Evolutionary conservation across 139 green algal genomes (phyloP).

Genomic region (Chlorella vulgaris): DNA sequence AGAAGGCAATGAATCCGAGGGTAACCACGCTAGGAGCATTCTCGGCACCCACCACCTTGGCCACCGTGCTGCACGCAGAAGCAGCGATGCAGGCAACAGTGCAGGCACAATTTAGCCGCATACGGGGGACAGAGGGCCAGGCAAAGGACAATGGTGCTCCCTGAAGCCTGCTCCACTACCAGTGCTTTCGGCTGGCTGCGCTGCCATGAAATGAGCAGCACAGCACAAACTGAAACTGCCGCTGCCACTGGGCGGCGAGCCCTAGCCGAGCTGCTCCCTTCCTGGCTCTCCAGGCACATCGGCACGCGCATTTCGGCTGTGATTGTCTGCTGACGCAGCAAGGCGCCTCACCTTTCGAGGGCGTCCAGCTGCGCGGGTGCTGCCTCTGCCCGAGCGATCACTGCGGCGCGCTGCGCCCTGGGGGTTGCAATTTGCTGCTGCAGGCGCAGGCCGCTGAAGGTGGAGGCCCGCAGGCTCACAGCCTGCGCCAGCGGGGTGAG

Average conservation of each 20-base stretch:
- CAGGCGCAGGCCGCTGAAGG: background rate
- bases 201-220: too few species aligned
- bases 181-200: too few species aligned
- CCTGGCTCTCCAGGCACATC: too few species aligned
- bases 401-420: background rate
- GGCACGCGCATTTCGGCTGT: too few species aligned
- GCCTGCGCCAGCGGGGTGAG: background rate
- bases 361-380: constrained; percentile 25
- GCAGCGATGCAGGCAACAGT: background rate
- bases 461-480: background rate
- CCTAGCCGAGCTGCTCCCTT: too few species aligned
- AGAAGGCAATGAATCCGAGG: constrained; percentile 79
- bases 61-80: constrained; percentile 56
- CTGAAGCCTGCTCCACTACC: too few species aligned
- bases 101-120: background rate
- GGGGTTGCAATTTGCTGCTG: background rate
- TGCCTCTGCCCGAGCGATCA: background rate
- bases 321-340: too few species aligned
- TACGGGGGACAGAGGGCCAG: too few species aligned
- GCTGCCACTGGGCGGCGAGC: too few species aligned
- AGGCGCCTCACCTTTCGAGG: constrained; percentile 26
- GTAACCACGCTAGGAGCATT: constrained; percentile 75
- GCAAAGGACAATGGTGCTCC: too few species aligned
- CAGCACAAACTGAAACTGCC: too few species aligned
- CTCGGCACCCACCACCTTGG: constrained; percentile 77